Conservation (phyloP, 306 rosid genomes). For the Pyrus bretschneideri region DNA sequence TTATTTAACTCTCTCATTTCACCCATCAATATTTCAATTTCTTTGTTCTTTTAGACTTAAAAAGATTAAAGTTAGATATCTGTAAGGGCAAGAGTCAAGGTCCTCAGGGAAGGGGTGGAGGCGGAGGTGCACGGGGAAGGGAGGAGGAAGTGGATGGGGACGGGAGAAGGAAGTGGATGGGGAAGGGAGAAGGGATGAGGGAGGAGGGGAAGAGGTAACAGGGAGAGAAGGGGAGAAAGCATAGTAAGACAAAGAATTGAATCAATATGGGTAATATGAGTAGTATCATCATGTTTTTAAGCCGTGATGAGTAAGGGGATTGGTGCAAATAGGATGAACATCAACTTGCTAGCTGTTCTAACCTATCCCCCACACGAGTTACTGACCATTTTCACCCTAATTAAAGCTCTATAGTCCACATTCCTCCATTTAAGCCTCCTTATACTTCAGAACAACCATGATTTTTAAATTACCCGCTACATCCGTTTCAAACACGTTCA, state of each 20-base stretch:
- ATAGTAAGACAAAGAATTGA: not conserved
- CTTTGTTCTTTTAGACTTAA: not conserved
- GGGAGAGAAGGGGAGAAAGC: not conserved
- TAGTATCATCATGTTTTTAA: not conserved
- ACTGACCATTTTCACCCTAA: not conserved
- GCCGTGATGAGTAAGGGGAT: not conserved
- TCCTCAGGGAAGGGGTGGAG: not conserved
- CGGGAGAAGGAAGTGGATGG: no score
- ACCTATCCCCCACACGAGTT: not conserved
- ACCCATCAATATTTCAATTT: not conserved
- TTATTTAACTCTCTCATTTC: not conserved
- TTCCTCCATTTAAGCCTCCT: not conserved
- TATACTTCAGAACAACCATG: not conserved
- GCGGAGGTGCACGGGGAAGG: not conserved
- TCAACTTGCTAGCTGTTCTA: not conserved
- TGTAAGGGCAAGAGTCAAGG: not conserved
- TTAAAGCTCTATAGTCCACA: not conserved
- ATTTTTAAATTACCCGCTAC: not conserved
- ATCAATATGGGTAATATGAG: not conserved
- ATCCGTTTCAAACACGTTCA: not conserved
- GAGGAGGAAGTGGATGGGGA: not conserved
- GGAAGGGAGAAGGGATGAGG: not conserved
- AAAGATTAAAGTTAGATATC: not conserved
- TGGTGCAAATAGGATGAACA: not conserved
- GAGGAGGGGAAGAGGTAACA: not conserved